These are phyloP conservation scores for Westerdykella ornata DNA, from an alignment of 2,329 filamentous ascomycete species.

Conservation along the genomic window DNA sequence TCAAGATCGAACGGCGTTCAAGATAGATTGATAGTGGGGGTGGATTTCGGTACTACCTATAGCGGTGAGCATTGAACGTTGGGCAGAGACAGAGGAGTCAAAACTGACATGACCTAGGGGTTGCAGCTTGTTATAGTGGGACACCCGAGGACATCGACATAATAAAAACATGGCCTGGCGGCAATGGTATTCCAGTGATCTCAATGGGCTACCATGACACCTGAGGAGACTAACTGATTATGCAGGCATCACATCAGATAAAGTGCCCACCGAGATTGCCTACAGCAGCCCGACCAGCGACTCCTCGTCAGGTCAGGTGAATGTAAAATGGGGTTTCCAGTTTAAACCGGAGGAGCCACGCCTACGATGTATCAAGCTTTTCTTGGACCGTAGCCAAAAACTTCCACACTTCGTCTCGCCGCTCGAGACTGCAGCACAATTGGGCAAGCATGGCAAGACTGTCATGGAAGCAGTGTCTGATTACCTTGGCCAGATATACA, in stretches of 20 bases:
- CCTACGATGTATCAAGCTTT: slow-evolving; percentile 76
- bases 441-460: slow-evolving; percentile 68
- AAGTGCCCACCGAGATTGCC: slow-evolving; percentile 71
- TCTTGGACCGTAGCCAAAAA: slow-evolving; percentile 73
- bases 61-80: slow-evolving; percentile 48
- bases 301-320: slow-evolving; percentile 15
- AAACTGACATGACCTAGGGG: slow-evolving; percentile 37
- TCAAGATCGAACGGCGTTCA: slow-evolving; percentile 15
- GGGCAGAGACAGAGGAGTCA: neutral
- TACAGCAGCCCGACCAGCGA: slow-evolving; percentile 40
- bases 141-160: slow-evolving; percentile 75
- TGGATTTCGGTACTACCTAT: slow-evolving; percentile 82
- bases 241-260: slow-evolving; percentile 67
- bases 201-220: neutral
- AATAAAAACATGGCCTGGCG: slow-evolving; percentile 75
- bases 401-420: slow-evolving; percentile 74
- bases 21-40: slow-evolving; percentile 67
- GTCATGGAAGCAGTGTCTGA: slow-evolving; percentile 74
- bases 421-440: slow-evolving; percentile 67
- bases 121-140: slow-evolving; percentile 66
- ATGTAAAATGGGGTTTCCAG: slow-evolving; percentile 71
- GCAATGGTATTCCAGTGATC: slow-evolving; percentile 50
- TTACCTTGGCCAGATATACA: slow-evolving; percentile 69
- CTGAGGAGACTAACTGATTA: slow-evolving; percentile 7
- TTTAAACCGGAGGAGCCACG: slow-evolving; percentile 71